Evolutionary conservation across 1,284 basidiomycete species (phyloP), one percentile per base, ranked within the genome.

Genomic region (Melampsora medusae): DNA sequence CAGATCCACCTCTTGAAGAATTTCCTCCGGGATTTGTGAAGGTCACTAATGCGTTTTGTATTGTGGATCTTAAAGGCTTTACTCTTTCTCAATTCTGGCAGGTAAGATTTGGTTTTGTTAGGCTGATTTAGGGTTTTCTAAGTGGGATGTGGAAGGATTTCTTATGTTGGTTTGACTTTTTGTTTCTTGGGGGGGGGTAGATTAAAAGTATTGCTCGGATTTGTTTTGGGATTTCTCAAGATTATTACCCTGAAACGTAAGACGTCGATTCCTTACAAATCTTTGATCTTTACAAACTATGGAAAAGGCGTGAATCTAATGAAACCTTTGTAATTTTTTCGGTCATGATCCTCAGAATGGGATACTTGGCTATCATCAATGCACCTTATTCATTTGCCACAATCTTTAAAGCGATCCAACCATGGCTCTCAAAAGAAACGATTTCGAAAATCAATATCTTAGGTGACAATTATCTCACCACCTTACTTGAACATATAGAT

Each of bases 61-160:
- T 78, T 28, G 42, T 78, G 25, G 77, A 78, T 31, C 64, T 78
- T 42, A 78, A 78, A 67, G 77, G 77, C 2, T 78, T 78, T 38
- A 67, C 77, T 31, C 42, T 78, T 17, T 42, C 17, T 49, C 77
- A 78, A 53, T 78, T 78, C 60, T 77, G 74, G 69, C 74, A 77
- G 69, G 67, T 78, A 7, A 56, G 62, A 49, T 28, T 59, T n/a
- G n/a, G n/a, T n/a, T n/a, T n/a, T n/a, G n/a, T n/a, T n/a, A n/a
- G n/a, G n/a, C n/a, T n/a, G n/a, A n/a, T n/a, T n/a, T n/a, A n/a
- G n/a, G n/a, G n/a, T n/a, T n/a, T n/a, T n/a, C n/a, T n/a, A n/a
- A n/a, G n/a, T n/a, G n/a, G n/a, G n/a, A n/a, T n/a, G n/a, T n/a
- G n/a, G n/a, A n/a, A 69, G 42, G 31, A 33, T 62, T 25, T 25